These are phyloP conservation scores for Nigrograna mackinnonii DNA, from an alignment of 2,329 filamentous ascomycete genomes.

Conservation along the genomic window DNA sequence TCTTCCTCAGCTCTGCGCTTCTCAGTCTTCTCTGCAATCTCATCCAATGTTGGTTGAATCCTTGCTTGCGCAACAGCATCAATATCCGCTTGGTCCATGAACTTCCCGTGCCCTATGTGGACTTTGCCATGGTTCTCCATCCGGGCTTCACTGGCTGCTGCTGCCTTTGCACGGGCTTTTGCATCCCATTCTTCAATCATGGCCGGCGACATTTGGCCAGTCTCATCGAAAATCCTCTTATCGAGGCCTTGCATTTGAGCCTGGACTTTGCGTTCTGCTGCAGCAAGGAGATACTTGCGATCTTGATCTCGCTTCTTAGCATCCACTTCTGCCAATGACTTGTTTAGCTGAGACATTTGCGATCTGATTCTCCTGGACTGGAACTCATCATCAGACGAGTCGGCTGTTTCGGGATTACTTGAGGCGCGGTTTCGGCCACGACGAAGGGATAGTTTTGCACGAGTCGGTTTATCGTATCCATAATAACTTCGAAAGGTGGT, in stretches of 20 bases:
- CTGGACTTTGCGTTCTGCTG: conserved; percentile 85
- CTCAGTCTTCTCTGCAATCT: conserved; percentile 80
- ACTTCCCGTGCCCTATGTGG: conserved; percentile 80
- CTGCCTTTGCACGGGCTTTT: conserved; percentile 72
- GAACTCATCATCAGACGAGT: conserved; percentile 63
- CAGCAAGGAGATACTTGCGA: conserved; percentile 73
- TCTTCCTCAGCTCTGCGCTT: conserved; percentile 68
- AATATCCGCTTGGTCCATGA: conserved; percentile 76
- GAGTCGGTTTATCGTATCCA: conserved; percentile 58
- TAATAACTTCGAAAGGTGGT: conserved; percentile 78
- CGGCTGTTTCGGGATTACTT: conserved; percentile 62
- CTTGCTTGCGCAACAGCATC: conserved; percentile 76
- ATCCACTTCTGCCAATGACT: conserved; percentile 69
- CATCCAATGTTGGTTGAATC: conserved; percentile 81
- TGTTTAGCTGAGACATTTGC: conserved; percentile 79
- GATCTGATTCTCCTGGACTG: conserved; percentile 73
- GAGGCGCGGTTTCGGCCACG: conserved; percentile 64
- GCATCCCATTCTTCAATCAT: conserved; percentile 78
- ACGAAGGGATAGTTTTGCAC: conserved; percentile 55
- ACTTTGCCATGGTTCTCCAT: conserved; percentile 60
- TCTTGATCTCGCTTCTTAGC: conserved; percentile 75
- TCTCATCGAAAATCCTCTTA: conserved; percentile 75
- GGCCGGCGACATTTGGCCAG: conserved; percentile 71
- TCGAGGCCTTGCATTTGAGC: conserved; percentile 80
- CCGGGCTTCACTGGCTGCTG: conserved; percentile 65